Evolutionary conservation across 2,329 filamentous ascomycete genomes (phyloP).

Genomic region (Diaporthe ampelina): DNA sequence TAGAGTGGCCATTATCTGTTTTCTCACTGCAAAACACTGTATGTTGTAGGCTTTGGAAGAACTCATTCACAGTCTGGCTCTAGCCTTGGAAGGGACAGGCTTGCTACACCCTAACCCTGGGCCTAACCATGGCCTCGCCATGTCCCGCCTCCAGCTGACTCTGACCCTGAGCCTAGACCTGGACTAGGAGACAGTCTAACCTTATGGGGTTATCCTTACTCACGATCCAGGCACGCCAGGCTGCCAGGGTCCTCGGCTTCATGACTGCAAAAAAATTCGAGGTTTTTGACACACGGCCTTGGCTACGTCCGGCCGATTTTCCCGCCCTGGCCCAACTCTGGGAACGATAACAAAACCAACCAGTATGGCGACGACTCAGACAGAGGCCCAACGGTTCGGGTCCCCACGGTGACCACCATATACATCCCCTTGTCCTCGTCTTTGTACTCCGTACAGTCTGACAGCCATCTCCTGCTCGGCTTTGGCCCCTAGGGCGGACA

Average conservation of each 20-base stretch:
- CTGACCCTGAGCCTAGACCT: neutral
- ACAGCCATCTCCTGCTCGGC: neutral
- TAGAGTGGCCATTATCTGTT: no score
- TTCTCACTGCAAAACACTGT: no score
- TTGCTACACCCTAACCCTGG: neutral
- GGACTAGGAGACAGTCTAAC: neutral
- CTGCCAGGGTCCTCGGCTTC: conserved; percentile 16
- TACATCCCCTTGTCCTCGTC: neutral
- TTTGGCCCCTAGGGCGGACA: neutral
- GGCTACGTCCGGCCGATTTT: neutral
- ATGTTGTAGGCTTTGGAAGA: no score
- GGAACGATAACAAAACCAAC: neutral
- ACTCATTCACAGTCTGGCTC: no score
- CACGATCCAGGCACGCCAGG: conserved; percentile 28
- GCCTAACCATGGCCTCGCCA: no score
- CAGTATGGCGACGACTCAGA: conserved; percentile 21
- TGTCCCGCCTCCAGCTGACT: no score
- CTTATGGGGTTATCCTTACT: conserved; percentile 18
- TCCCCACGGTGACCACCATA: neutral
- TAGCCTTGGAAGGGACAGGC: no score
- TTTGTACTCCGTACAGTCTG: neutral
- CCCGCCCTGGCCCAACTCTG: neutral
- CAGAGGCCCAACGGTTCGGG: neutral
- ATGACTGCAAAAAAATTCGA: conserved; percentile 18
- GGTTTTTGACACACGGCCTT: conserved; percentile 25